Base-by-base conservation (phyloP, 2,329 filamentous ascomycete species). In the Fusarium beomiforme region DNA sequence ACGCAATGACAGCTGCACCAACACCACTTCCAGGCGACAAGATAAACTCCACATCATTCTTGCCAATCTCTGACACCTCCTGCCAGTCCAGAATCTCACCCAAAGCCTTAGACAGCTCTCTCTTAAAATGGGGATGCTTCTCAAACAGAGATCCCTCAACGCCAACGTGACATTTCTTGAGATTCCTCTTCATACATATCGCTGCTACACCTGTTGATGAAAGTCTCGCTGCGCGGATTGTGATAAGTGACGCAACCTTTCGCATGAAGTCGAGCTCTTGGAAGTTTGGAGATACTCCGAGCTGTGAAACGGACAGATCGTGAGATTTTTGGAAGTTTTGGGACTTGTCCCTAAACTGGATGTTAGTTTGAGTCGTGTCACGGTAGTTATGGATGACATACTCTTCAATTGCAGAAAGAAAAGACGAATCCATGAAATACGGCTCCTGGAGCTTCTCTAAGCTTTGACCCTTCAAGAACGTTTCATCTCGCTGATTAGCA, bases 61-160 rank as follows among this genome's bases (percentile, higher is more conserved):
- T 41, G 13, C 26, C 23, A 0, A 23, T n/a, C 11, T 23, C 1
- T 0, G 61, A 19, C 3, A 1, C 2, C 0, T 21, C 14, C 1
- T 46, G 26, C 12, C 46, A 55, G 3, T 17, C 34, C 9, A 64
- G 26, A 0, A 99, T 98, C 85, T 99, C 96, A 54, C 93, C 90
- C 47, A 99, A 88, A n/a, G 95, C 96, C 80, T 91, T 87, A 6
- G 96, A 95, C 58, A 95, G 93, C 56, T 95, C 92, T 55, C 90
- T 88, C 86, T 98, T 97, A 88, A 99, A 99, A 84, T 97, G 93
- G 9, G 96, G 96, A 83, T 98, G 98, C 81, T 98, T 98, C 87
- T 97, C 98, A 85, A 99, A 98, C 59, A 99, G 94, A 19, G 93
- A 97, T 33, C 96, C 96, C 78, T 99, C 96, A 42, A 96, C 96